Evolutionary conservation across 2,329 filamentous ascomycete genomes (phyloP), one percentile per base, ranked within the genome.

Genomic region (Fusarium fujikuroi): DNA sequence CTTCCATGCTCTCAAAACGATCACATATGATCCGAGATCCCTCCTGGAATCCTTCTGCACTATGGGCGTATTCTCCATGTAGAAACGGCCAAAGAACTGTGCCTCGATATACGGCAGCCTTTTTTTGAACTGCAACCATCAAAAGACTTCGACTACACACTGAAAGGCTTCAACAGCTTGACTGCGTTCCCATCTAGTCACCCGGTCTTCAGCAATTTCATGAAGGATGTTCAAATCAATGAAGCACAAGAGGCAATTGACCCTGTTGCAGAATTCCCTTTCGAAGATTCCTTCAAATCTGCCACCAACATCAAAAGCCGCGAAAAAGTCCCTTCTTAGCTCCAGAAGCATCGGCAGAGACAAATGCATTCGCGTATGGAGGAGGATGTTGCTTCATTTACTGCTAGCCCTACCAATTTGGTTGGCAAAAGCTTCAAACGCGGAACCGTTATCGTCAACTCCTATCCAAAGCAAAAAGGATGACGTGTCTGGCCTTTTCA

Each of bases 401-500:
- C 92, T 4, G 91, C 90, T 18, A 93, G 91, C 79, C 83, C 94
- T 52, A 92, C 91, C 0, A 91, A 90, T 63, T 85, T 89, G 1
- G 84, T 86, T 4, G 91, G 91, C 7, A 92, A 90, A 71, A 83
- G 83, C 5, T 84, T 93, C 9, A 85, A 92, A 30, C 91, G 91
- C 0, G 91, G 93, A 77, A 88, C 84, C 8, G 88, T 94, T 54
- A 87, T 91, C 3, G 85, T 88, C 36, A 36, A 58, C 16, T 14
- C 47, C 9, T 25, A 30, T 6, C 7, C 40, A 6, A 59, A 57
- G 23, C 25, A 43, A 21, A 68, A 53, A 28, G 23, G 6, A 23
- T 12, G 14, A 15, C 15, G 23, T 58, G 66, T 18, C 54, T 43
- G 12, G 65, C 69, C 43, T 52, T 34, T 8, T 25, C 50, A 57